These are phyloP conservation scores for Russula foetens DNA, from an alignment of 768 basidiomycete genomes.

Conservation along the genomic window DNA sequence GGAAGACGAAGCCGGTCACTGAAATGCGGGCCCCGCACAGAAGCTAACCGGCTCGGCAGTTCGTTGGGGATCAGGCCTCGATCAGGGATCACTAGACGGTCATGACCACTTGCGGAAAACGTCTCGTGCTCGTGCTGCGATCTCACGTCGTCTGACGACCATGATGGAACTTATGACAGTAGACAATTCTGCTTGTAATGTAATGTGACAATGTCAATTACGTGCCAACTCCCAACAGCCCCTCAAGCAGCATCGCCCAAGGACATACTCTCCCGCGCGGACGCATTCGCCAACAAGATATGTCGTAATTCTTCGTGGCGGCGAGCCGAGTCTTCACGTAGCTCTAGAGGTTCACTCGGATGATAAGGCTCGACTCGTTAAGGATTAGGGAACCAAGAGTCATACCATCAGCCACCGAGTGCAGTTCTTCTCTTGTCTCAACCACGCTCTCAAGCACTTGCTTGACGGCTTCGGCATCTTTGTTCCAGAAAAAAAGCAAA, in stretches of 20 bases:
- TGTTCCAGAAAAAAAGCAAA: no score
- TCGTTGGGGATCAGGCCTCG: no score
- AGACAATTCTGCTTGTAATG: no score
- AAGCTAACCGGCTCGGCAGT: no score
- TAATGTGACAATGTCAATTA: no score
- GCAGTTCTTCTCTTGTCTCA: slow-evolving; percentile 5
- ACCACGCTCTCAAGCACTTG: background rate
- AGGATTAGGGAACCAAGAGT: background rate
- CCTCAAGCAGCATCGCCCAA: background rate
- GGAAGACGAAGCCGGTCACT: background rate
- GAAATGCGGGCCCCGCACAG: no score
- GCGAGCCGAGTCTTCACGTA: slow-evolving; percentile 14
- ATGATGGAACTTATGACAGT: no score
- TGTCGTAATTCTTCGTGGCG: slow-evolving; percentile 16
- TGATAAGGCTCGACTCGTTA: background rate
- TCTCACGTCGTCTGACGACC: no score
- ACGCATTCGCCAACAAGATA: slow-evolving; percentile 18
- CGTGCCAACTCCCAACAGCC: background rate
- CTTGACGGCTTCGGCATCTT: slow-evolving; percentile 5
- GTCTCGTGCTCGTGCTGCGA: no score
- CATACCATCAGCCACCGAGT: slow-evolving; percentile 6
- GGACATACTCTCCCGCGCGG: slow-evolving; percentile 19
- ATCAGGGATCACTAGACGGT: no score
- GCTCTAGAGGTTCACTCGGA: slow-evolving; percentile 5
- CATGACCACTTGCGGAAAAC: no score